These are phyloP conservation scores for Suhomyces canberraensis DNA, from an alignment of 805 yeast genomes.

Conservation along the genomic window DNA sequence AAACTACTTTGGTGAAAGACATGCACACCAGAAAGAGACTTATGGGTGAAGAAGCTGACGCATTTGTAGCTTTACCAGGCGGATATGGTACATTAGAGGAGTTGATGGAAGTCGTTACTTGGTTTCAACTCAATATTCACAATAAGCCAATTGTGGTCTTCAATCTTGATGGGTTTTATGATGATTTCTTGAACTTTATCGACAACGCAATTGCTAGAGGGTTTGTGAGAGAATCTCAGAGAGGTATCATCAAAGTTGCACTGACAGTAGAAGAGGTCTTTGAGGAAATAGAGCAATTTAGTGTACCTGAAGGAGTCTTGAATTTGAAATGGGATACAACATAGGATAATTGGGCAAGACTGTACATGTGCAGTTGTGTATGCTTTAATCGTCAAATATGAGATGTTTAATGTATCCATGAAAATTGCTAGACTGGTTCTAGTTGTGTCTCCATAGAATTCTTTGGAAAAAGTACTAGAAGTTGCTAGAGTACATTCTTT, in stretches of 20 bases:
- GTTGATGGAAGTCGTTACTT: constrained; percentile 81
- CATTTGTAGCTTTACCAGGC: constrained; percentile 87
- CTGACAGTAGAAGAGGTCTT: constrained; percentile 68
- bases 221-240: constrained; percentile 64
- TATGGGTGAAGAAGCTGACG: constrained; percentile 82
- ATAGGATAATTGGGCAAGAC: no score
- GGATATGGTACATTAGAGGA: constrained; percentile 90
- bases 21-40: constrained; percentile 86
- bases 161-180: constrained; percentile 78
- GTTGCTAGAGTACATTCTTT: no score
- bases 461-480: no score
- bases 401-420: no score
- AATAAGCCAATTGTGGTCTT: constrained; percentile 74
- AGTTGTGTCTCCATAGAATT: no score
- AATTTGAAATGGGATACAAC: constrained; percentile 57
- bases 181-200: constrained; percentile 61
- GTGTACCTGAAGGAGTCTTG: constrained; percentile 69
- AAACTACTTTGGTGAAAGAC: constrained; percentile 74
- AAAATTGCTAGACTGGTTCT: no score
- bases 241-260: constrained; percentile 66
- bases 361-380: no score
- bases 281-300: constrained; percentile 54
- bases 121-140: constrained; percentile 88
- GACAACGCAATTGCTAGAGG: constrained; percentile 57
- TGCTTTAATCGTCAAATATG: no score